Base-by-base conservation (phyloP, 306 rosid genomes). In the barrel medic (Medicago truncatula) region DNA sequence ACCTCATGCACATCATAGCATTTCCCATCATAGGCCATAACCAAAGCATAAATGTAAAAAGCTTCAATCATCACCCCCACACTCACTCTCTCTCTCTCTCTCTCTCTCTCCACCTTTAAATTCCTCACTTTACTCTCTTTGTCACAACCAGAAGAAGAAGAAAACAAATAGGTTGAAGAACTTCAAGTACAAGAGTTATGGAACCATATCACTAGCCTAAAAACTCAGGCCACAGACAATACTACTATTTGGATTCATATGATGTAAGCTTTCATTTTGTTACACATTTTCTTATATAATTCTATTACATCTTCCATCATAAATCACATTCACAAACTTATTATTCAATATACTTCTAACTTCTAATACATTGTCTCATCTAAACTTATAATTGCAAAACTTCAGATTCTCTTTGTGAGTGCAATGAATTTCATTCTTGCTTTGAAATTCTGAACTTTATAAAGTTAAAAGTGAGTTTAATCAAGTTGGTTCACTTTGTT, bases 401-500 rank as follows among this genome's bases (percentile, higher is more conserved):
- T 43, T 66, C 9, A 31, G 58, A 40, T 69, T 40, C 15, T 60
- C 36, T 71, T 1, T 10, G 17, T 44, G 75, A 67, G 53, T 69
- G 43, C 76, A 78, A 63, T 20, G 31, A 18, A 21, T 53, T 56
- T 53, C 18, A 58, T 17, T 74, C 38, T 23, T 41, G 41, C 50
- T 63, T 73, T 43, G 65, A 61, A 74, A 25, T 36, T 73, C 67
- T 68, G 59, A 61, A 78, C 47, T 50, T 59, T 16, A 69, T 66
- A 82, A 74, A 78, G 80, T 12, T 14, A 67, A 61, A 83, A 53
- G 67, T 68, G 74, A 68, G 69, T 78, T 74, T 43, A 41, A 49
- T 78, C 52, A 69, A 74, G 73, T 74, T 68, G n/a, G 68, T 78
- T 78, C 39, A 68, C 74, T 74, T 67, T 74, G 77, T 78, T 59